Conservation (phyloP, 179 eudicot genomes). For the Drosera spatulata region DNA sequence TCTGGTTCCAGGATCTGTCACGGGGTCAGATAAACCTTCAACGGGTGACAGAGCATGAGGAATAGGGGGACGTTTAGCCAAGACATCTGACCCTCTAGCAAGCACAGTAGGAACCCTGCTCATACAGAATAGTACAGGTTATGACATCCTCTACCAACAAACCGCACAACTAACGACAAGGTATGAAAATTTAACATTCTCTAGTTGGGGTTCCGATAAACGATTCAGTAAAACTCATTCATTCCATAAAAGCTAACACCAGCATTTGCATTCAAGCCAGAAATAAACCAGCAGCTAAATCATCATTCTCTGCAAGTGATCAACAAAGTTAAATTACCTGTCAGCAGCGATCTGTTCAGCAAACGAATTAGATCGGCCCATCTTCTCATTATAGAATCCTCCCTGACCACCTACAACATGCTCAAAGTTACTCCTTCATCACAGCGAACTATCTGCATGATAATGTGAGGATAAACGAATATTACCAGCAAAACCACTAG, state of each 20-base stretch:
- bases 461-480: slow-evolving; percentile 3
- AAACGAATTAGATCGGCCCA: slow-evolving; percentile 30
- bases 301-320: neutral
- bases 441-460: slow-evolving; percentile 8
- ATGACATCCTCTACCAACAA: neutral
- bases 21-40: slow-evolving; percentile 53
- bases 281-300: neutral
- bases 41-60: slow-evolving; percentile 46
- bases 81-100: slow-evolving; percentile 6
- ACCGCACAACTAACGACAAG: too few species aligned
- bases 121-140: neutral
- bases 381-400: slow-evolving; percentile 39
- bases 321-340: slow-evolving; percentile 33
- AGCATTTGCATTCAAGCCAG: too few species aligned
- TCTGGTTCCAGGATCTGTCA: slow-evolving; percentile 33
- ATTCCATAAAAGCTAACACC: too few species aligned
- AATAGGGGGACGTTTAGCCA: slow-evolving; percentile 14
- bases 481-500: slow-evolving; percentile 48
- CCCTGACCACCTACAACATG: slow-evolving; percentile 35
- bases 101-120: slow-evolving; percentile 15
- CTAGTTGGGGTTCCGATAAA: too few species aligned
- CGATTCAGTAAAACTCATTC: too few species aligned
- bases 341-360: slow-evolving; percentile 43
- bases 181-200: too few species aligned
- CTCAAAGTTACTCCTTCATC: slow-evolving; percentile 12